phyloP scores from a whole-genome alignment of 2,329 filamentous ascomycete genomes.

The Cytospora schulzeri region DNA sequence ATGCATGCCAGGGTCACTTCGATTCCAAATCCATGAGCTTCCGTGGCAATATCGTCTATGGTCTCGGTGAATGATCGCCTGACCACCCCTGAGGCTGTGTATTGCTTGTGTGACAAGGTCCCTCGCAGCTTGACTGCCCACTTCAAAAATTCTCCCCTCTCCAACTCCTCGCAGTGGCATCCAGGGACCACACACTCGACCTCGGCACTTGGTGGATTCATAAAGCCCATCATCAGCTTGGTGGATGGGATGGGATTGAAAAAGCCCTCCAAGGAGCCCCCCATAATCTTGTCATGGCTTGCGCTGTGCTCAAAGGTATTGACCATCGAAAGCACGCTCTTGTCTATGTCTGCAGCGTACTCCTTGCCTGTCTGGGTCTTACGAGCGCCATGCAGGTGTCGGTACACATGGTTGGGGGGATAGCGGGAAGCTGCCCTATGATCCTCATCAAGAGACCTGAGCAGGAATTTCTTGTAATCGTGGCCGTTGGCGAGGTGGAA shows the following conservation, averaged over 20 bases:
- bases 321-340: too few species aligned
- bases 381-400: not conserved
- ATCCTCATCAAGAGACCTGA: constrained; percentile 1
- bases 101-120: not conserved
- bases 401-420: not conserved
- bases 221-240: too few species aligned
- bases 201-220: too few species aligned
- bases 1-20: not conserved
- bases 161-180: not conserved
- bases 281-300: too few species aligned
- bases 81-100: not conserved
- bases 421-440: not conserved
- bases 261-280: too few species aligned
- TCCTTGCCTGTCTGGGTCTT: not conserved
- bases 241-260: too few species aligned
- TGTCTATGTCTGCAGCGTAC: not conserved
- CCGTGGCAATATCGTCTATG: not conserved
- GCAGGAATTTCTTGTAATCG: not conserved
- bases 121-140: not conserved
- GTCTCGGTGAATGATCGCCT: not conserved
- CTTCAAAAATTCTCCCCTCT: not conserved
- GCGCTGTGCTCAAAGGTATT: too few species aligned
- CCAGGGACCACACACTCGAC: not conserved
- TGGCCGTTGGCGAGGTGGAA: constrained; percentile 6
- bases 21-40: not conserved